Evolutionary conservation across 2,329 filamentous ascomycete species (phyloP).

Genomic region (Cryoendolithus antarcticus): DNA sequence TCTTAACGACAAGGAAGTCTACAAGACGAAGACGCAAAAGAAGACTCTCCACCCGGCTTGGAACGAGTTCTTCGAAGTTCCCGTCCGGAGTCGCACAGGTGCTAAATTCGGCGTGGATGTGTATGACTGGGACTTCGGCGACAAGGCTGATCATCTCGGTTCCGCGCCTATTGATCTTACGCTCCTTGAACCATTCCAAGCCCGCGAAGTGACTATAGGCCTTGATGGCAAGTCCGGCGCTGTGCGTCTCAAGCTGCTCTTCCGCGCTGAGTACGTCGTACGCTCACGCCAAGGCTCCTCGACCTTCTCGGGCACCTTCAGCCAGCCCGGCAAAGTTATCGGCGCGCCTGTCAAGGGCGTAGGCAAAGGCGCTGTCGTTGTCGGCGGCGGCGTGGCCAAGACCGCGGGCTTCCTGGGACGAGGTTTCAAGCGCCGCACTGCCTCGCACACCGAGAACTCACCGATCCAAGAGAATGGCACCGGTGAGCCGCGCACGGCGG

Average conservation of each 20-base stretch:
- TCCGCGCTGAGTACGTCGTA: conserved; percentile 85
- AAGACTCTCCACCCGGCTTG: conserved; percentile 90
- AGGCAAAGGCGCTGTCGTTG: conserved; percentile 58
- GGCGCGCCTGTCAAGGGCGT: conserved; percentile 92
- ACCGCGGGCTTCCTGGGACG: conserved; percentile 84
- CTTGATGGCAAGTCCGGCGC: conserved; percentile 84
- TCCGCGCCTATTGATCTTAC: conserved; percentile 62
- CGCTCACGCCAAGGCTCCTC: conserved; percentile 79
- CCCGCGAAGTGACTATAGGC: conserved; percentile 59
- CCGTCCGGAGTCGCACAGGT: conserved; percentile 69
- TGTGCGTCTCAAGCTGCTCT: conserved; percentile 71
- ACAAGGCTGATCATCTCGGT: conserved; percentile 86
- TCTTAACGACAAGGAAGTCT: conserved; percentile 75
- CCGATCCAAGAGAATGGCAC: conserved; percentile 19
- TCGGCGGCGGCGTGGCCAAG: conserved; percentile 71
- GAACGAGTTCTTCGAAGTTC: conserved; percentile 90
- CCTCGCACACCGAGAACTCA: conserved; percentile 35
- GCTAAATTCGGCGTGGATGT: conserved; percentile 74
- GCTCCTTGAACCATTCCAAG: conserved; percentile 71
- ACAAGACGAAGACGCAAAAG: conserved; percentile 93
- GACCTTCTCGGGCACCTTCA: conserved; percentile 86
- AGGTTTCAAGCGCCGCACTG: conserved; percentile 64
- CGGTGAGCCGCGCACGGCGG: conserved; percentile 6
- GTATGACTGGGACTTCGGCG: conserved; percentile 93
- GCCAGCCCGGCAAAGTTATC: conserved; percentile 75